phyloP scores from a whole-genome alignment of 495 filamentous ascomycete genomes.

The Penicillium lagena region DNA sequence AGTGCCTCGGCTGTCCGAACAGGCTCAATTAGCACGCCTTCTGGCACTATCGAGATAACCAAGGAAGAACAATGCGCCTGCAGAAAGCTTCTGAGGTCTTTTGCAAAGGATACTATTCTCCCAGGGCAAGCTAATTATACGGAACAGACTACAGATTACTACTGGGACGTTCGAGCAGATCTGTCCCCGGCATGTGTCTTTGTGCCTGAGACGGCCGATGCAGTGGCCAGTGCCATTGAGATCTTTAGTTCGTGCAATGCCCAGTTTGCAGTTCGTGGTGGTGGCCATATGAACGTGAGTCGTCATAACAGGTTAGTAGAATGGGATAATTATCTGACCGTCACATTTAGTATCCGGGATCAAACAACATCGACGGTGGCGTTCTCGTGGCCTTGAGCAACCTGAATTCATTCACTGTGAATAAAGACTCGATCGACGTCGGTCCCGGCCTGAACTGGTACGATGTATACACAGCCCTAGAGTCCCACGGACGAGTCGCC shows the following conservation, averaged over 20 bases:
- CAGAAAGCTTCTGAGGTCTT: slow-evolving; percentile 6
- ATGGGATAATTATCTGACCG: too few relatives aligned
- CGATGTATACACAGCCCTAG: slow-evolving; percentile 31
- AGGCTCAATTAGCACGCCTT: not conserved
- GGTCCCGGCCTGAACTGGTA: slow-evolving; percentile 35
- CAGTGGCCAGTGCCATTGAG: slow-evolving; percentile 18
- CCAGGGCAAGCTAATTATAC: slow-evolving; percentile 13
- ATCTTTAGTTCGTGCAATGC: slow-evolving; percentile 15
- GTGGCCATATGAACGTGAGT: slow-evolving; percentile 29
- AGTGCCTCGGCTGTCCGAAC: not conserved
- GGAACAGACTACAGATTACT: slow-evolving; percentile 5
- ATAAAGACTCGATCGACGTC: slow-evolving; percentile 16
- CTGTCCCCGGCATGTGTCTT: slow-evolving; percentile 28
- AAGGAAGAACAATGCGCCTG: slow-evolving; percentile 17
- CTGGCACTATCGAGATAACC: not conserved
- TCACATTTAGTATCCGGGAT: slow-evolving; percentile 13
- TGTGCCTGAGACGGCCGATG: slow-evolving; percentile 15
- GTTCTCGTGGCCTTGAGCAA: slow-evolving; percentile 15
- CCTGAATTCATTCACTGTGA: slow-evolving; percentile 9
- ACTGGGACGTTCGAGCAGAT: slow-evolving; percentile 21
- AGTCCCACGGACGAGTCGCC: slow-evolving; percentile 22
- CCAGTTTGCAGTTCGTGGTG: slow-evolving; percentile 30
- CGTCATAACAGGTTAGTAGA: too few relatives aligned
- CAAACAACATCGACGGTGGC: slow-evolving; percentile 24
- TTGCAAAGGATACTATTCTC: slow-evolving; percentile 1